Evolutionary conservation across 345 rosid genomes (phyloP).

Genomic region (Angophora floribunda): DNA sequence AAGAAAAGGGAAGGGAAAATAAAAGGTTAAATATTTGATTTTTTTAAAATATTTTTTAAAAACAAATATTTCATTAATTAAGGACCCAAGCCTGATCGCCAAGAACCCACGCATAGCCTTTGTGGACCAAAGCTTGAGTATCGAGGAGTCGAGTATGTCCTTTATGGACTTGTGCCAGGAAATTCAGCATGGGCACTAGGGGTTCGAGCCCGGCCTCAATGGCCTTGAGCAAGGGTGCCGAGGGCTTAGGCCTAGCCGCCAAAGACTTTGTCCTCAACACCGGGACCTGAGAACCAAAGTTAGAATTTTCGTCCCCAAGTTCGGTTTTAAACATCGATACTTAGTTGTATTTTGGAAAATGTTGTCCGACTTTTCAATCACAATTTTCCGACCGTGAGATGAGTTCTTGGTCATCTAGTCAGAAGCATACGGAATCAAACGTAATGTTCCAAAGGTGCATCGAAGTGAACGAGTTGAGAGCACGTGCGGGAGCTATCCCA

Average conservation of each 20-base stretch:
- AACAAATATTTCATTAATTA: accelerated
- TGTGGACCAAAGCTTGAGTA: too few relatives aligned
- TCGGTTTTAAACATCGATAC: accelerated
- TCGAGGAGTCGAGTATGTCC: not conserved
- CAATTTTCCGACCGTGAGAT: not conserved
- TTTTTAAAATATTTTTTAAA: too few relatives aligned
- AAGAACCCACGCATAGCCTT: not conserved
- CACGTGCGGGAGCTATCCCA: not conserved
- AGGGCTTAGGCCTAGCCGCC: accelerated
- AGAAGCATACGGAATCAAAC: not conserved
- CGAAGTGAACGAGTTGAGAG: not conserved
- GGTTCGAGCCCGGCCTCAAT: not conserved
- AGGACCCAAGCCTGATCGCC: accelerated
- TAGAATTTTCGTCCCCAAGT: accelerated
- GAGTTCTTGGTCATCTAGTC: not conserved
- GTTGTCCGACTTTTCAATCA: not conserved
- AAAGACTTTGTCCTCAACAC: accelerated
- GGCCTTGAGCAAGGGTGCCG: accelerated
- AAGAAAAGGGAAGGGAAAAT: accelerated
- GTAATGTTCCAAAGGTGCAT: not conserved
- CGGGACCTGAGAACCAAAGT: not conserved
- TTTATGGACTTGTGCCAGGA: not conserved
- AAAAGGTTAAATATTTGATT: accelerated
- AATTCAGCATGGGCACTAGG: not conserved
- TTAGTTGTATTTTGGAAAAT: too few relatives aligned